phyloP scores from a whole-genome alignment of 2,329 filamentous ascomycete genomes.

The Pleomassaria siparia region DNA sequence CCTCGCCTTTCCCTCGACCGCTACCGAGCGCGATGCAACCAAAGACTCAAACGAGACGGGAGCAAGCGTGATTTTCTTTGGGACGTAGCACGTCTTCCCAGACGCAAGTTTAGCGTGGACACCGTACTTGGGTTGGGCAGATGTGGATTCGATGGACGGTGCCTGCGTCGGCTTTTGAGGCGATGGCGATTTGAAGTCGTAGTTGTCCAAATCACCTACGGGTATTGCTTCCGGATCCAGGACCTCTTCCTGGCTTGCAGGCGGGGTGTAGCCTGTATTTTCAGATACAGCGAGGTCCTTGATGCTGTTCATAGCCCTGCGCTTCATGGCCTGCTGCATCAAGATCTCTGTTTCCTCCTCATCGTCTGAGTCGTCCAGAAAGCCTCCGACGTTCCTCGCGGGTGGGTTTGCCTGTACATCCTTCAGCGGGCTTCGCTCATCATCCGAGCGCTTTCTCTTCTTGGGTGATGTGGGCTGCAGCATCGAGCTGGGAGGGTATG shows the following conservation, averaged over 20 bases:
- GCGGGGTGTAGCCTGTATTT: conserved; percentile 33
- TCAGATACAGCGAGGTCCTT: conserved; percentile 29
- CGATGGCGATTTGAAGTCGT: conserved; percentile 33
- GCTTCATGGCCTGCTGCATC: conserved; percentile 43
- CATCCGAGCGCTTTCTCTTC: conserved; percentile 40
- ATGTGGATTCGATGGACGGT: conserved; percentile 11
- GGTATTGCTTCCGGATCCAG: conserved; percentile 31
- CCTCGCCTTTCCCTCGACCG: conserved; percentile 64
- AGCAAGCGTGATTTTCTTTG: conserved; percentile 53
- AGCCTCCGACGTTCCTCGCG: conserved; percentile 38
- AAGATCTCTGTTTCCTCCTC: conserved; percentile 44
- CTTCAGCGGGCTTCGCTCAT: conserved; percentile 33
- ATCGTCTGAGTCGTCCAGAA: conserved; percentile 45
- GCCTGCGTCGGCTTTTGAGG: conserved; percentile 20
- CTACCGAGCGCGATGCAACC: conserved; percentile 67
- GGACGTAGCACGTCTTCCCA: conserved; percentile 60
- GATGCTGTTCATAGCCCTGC: conserved; percentile 33
- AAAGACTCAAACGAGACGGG: conserved; percentile 65
- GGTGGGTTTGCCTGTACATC: conserved; percentile 36
- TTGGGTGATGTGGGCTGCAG: conserved; percentile 38
- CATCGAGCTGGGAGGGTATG: conserved; percentile 57
- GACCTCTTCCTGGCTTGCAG: conserved; percentile 32
- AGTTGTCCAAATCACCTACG: conserved; percentile 31
- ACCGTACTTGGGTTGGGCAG: conserved; percentile 21
- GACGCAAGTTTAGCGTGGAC: conserved; percentile 50